phyloP scores from a whole-genome alignment of 345 rosid species.

The Salix brachista region DNA sequence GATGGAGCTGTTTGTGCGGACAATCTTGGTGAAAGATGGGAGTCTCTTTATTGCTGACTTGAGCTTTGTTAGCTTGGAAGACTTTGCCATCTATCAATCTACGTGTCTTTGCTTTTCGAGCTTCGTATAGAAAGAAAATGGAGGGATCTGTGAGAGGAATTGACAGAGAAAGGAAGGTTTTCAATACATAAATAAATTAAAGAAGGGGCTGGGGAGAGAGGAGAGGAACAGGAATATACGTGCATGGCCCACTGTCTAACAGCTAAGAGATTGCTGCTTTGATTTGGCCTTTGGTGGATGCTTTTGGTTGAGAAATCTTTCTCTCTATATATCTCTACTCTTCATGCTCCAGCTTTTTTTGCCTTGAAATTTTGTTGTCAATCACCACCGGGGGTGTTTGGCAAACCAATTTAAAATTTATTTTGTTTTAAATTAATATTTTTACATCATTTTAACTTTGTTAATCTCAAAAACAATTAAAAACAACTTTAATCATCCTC shows the following conservation, averaged over 20 bases:
- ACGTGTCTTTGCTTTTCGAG: background rate
- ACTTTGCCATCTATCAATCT: conserved; percentile 50
- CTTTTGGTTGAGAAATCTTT: background rate
- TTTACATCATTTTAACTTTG: too few species aligned
- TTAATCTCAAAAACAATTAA: too few species aligned
- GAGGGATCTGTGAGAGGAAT: conserved; percentile 1
- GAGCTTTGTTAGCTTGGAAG: conserved; percentile 71
- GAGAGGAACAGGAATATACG: background rate
- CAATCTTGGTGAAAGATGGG: conserved; percentile 68
- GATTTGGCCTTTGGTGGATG: conserved; percentile 11
- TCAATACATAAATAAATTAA: conserved; percentile 28
- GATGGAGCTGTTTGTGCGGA: conserved; percentile 25
- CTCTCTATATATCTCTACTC: too few species aligned
- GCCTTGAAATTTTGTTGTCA: background rate
- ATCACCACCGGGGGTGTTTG: background rate
- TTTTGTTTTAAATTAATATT: too few species aligned
- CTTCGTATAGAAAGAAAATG: conserved; percentile 3
- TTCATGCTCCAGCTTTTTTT: background rate
- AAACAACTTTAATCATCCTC: too few species aligned
- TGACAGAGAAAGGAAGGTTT: conserved; percentile 33
- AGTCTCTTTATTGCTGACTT: conserved; percentile 82
- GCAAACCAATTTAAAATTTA: too few species aligned
- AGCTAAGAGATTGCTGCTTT: conserved; percentile 46
- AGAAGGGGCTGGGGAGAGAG: background rate
- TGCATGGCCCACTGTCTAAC: conserved; percentile 67